Percentiles rank a stretch among this genome's conserved stretches.
Conservation (phyloP, 2,329 filamentous ascomycete species). For the Dothiorella sarmentorum region DNA sequence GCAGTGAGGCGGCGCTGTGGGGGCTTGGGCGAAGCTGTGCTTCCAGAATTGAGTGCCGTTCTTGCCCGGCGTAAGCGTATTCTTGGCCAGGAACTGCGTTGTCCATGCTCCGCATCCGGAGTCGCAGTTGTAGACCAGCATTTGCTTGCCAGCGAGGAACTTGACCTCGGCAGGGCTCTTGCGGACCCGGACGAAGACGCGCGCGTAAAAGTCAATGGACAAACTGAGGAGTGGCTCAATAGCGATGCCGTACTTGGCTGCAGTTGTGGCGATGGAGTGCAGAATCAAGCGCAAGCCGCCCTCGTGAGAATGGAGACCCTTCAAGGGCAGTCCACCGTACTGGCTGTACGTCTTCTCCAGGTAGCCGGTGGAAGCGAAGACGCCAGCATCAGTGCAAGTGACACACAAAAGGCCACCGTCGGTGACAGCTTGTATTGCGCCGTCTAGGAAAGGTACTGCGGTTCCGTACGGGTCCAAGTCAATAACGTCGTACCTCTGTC, state of each 20-base stretch:
- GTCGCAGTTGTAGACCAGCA: constrained; percentile 91
- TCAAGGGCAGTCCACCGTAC: constrained; percentile 87
- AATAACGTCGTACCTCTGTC: constrained; percentile 80
- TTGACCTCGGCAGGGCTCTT: constrained; percentile 84
- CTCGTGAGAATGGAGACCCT: constrained; percentile 84
- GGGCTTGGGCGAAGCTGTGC: constrained; percentile 69
- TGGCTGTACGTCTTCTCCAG: constrained; percentile 89
- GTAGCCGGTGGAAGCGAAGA: constrained; percentile 93
- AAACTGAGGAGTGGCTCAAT: constrained; percentile 90
- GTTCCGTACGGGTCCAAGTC: constrained; percentile 96
- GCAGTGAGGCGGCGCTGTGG: constrained; percentile 64
- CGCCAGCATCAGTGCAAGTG: constrained; percentile 92
- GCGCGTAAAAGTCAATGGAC: constrained; percentile 92
- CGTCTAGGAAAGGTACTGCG: constrained; percentile 87
- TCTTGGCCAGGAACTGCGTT: constrained; percentile 72
- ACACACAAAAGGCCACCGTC: constrained; percentile 91
- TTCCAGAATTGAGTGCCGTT: constrained; percentile 69
- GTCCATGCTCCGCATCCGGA: constrained; percentile 87
- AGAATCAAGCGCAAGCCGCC: constrained; percentile 83
- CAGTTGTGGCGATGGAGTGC: constrained; percentile 74
- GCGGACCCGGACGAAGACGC: constrained; percentile 79
- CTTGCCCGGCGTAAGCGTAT: constrained; percentile 64
- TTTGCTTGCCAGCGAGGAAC: constrained; percentile 83
- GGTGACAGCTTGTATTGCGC: constrained; percentile 79
- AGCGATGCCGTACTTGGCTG: constrained; percentile 78